Conservation (phyloP, 1,284 basidiomycete genomes). For the Golubevia pallescens region DNA sequence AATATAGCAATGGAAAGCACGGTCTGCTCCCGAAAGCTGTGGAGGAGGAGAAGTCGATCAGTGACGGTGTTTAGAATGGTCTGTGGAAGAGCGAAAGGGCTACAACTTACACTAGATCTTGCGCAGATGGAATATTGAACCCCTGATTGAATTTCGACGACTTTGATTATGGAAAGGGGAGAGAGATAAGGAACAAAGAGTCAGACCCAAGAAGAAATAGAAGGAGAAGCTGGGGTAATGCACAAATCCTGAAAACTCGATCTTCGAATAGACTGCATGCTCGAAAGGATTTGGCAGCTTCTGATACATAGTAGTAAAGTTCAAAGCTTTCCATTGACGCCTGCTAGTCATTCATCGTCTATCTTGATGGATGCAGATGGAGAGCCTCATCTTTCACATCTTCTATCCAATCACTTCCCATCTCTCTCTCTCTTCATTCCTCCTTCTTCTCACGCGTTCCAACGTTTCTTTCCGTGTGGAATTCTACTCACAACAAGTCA, state of each 20-base stretch:
- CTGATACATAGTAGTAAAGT: too few relatives aligned
- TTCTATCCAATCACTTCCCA: background rate
- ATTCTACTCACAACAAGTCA: too few relatives aligned
- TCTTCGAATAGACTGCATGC: too few relatives aligned
- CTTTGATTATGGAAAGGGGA: too few relatives aligned
- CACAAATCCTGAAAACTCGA: background rate
- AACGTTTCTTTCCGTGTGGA: background rate
- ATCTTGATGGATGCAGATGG: too few relatives aligned
- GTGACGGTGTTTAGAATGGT: background rate
- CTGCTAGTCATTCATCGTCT: background rate
- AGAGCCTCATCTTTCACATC: too few relatives aligned
- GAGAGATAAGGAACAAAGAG: too few relatives aligned
- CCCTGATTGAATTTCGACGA: too few relatives aligned
- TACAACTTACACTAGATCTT: background rate
- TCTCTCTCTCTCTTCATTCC: background rate
- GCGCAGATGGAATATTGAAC: too few relatives aligned
- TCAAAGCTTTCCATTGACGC: background rate
- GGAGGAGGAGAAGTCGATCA: background rate
- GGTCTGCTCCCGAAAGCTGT: background rate
- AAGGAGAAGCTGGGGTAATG: too few relatives aligned
- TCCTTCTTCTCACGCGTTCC: background rate
- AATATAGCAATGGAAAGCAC: background rate
- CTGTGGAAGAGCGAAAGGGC: background rate
- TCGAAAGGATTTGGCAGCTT: too few relatives aligned
- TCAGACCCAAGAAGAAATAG: too few relatives aligned